Base-by-base conservation (phyloP, 768 basidiomycete genomes). In the Chlorophyllum brunneum region DNA sequence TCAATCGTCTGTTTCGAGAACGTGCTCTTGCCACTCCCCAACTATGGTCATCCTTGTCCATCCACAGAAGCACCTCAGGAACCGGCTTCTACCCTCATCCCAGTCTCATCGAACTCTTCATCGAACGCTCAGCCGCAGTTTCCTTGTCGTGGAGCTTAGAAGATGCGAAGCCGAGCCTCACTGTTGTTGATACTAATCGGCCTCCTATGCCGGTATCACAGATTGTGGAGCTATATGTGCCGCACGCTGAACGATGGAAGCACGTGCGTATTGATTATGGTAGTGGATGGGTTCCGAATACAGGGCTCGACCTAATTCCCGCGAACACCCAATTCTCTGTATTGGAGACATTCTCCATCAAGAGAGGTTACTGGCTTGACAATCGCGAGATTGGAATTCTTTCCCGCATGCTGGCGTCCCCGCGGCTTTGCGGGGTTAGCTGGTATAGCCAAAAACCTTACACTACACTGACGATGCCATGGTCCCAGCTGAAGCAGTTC, bases 141-240 rank as follows among this genome's bases (percentile, higher is more conserved):
- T 61, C 62, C 22, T 42, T 68, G 13, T 60, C 63, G 5, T 65
- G 67, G 54, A 51, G 47, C 36, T 62, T 68, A 36, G 54, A 62
- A 55, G 37, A 59, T 38, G 49, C 54, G 5, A 45, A 29, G 42
- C 24, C 48, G 29, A 40, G 31, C 48, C 29, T 59, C 55, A 23
- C 43, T 15, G 51, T 53, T 9, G 51, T 53, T 53, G 51, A 53
- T 45, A 46, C 51, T 18, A 53, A 53, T 46, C 51, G 27, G 16
- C 51, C 51, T 39, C 51, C 51, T 10, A 53, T 53, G 51, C 53
- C 42, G 22, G 55, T 61, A 39, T 59, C 60, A 24, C 47, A 53
- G 4, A 45, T 63, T 37, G 52, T 67, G 26, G 61, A 61, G 36
- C 53, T 66, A 6, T 65, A 60, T 43, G 48, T 61, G 2, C 62